Evolutionary conservation across 1,284 basidiomycete genomes (phyloP).

Genomic region (Puccinia triticina): DNA sequence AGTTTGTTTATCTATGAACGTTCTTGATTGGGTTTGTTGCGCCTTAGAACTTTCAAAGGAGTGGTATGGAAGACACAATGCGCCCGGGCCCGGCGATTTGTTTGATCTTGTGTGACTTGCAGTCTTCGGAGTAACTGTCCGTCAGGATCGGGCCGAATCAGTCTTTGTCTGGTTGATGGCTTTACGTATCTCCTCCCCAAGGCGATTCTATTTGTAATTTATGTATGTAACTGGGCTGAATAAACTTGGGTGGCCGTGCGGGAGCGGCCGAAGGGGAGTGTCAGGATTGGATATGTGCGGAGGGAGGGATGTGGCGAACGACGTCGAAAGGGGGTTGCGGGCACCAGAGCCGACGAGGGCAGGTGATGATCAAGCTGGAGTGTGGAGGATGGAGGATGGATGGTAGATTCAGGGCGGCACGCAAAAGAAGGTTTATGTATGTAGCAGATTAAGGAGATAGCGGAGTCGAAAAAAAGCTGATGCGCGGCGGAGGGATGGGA

Average conservation of each 20-base stretch:
- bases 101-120: background rate
- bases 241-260: too few relatives aligned
- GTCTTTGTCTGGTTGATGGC: background rate
- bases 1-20: too few relatives aligned
- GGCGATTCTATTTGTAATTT: too few relatives aligned
- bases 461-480: background rate
- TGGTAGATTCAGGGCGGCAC: background rate
- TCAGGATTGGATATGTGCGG: too few relatives aligned
- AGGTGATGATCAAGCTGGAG: background rate
- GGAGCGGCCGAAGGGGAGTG: too few relatives aligned
- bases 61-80: background rate
- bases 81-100: background rate
- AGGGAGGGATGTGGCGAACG: too few relatives aligned
- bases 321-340: too few relatives aligned
- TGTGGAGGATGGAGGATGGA: background rate
- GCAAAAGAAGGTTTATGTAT: background rate
- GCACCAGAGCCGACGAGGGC: too few relatives aligned
- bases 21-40: background rate
- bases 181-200: too few relatives aligned
- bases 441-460: conserved; percentile 2
- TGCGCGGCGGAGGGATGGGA: background rate
- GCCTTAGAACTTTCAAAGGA: background rate
- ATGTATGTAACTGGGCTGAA: too few relatives aligned
- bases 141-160: background rate
- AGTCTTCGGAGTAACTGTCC: background rate